Evolutionary conservation across 75 land plant genomes (phyloP).

Genomic region (Pinus taeda): DNA sequence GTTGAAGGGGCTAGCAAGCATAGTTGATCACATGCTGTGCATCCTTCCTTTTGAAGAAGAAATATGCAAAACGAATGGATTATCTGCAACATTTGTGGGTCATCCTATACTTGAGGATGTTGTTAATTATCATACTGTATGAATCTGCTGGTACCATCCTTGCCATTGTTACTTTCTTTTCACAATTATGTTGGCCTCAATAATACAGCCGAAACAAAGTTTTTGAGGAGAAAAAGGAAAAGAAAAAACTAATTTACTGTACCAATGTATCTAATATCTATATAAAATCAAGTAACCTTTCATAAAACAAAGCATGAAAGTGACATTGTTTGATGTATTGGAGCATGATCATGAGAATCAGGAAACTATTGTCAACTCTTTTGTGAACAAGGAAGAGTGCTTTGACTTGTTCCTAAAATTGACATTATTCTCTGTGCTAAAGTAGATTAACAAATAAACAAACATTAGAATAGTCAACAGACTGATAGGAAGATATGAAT

Average conservation of each 20-base stretch:
- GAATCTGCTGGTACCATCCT: slow-evolving; percentile 23
- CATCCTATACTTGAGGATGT: slow-evolving; percentile 92
- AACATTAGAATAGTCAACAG: background rate
- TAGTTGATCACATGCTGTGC: slow-evolving; percentile 90
- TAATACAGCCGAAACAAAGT: background rate
- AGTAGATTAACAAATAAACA: background rate
- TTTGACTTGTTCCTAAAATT: background rate
- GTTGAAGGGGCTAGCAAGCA: slow-evolving; percentile 44
- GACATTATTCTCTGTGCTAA: background rate
- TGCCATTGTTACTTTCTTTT: slow-evolving; percentile 6
- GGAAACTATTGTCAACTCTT: background rate
- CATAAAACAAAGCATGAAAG: background rate
- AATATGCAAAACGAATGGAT: slow-evolving; percentile 64
- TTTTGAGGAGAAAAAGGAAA: background rate
- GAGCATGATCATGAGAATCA: background rate
- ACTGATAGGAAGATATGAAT: background rate
- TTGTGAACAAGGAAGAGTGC: background rate
- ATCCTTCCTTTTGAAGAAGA: slow-evolving; percentile 91
- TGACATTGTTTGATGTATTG: background rate
- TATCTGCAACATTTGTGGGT: slow-evolving; percentile 91
- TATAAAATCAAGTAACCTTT: background rate
- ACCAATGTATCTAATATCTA: background rate
- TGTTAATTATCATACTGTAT: slow-evolving; percentile 41
- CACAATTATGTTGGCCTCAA: background rate
- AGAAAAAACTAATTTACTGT: background rate